phyloP scores from a whole-genome alignment of 805 yeast genomes.

The Teunomyces tritomae region DNA sequence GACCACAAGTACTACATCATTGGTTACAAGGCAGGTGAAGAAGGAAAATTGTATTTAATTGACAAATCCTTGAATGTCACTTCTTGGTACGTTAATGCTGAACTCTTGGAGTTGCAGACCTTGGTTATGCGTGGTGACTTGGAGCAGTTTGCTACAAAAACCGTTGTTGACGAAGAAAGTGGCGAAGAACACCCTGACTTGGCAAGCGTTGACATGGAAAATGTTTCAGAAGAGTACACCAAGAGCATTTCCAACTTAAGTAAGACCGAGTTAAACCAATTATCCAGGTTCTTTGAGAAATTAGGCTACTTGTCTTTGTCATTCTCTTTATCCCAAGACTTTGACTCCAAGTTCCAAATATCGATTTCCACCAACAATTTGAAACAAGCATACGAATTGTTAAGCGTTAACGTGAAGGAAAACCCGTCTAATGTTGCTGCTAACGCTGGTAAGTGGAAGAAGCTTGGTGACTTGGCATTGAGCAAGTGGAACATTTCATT shows the following conservation, averaged over 20 bases:
- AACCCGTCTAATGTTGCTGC: conserved; percentile 47
- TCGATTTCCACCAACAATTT: conserved; percentile 77
- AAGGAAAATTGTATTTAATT: conserved; percentile 82
- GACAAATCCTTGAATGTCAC: conserved; percentile 86
- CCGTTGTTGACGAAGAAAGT: conserved; percentile 33
- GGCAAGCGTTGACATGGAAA: conserved; percentile 48
- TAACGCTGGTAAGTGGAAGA: conserved; percentile 70
- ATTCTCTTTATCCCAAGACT: conserved; percentile 74
- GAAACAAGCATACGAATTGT: conserved; percentile 59
- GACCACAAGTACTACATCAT: conserved; percentile 82
- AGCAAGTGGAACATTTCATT: conserved; percentile 72
- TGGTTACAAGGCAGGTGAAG: conserved; percentile 82
- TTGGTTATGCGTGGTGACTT: conserved; percentile 92
- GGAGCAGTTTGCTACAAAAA: conserved; percentile 51
- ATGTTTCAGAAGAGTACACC: conserved; percentile 50
- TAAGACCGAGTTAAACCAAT: conserved; percentile 65
- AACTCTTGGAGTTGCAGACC: conserved; percentile 94
- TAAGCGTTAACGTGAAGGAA: conserved; percentile 31
- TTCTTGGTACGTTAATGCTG: conserved; percentile 76
- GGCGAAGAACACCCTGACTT: conserved; percentile 39
- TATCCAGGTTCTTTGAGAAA: conserved; percentile 90
- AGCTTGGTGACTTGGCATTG: conserved; percentile 84
- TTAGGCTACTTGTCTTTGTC: conserved; percentile 88
- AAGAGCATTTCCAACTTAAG: conserved; percentile 56
- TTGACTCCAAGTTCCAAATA: conserved; percentile 88